Conservation (phyloP, 306 rosid species). For the Sesbania bispinosa region DNA sequence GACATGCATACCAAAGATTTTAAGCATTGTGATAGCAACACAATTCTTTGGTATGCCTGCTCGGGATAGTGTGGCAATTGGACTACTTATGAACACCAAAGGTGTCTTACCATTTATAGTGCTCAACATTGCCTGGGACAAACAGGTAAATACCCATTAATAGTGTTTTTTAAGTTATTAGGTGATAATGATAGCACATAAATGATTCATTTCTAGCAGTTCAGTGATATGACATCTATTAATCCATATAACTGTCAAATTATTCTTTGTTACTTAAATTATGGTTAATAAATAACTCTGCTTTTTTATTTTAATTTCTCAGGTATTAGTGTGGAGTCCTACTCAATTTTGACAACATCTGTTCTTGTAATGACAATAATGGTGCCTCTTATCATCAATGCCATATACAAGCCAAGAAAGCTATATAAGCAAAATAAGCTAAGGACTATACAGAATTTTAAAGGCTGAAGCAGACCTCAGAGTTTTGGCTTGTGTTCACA, state of each 20-base stretch:
- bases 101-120: constrained; percentile 37
- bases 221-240: too few species aligned
- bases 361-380: constrained; percentile 25
- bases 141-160: too few species aligned
- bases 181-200: too few species aligned
- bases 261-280: too few species aligned
- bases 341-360: not conserved
- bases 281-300: too few species aligned
- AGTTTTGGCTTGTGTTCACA: constrained; percentile 35
- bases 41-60: constrained; percentile 20
- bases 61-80: constrained; percentile 38
- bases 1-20: constrained; percentile 27
- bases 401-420: constrained; percentile 37
- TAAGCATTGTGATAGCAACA: constrained; percentile 28
- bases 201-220: too few species aligned
- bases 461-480: constrained; percentile 25
- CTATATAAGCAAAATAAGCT: constrained; percentile 6
- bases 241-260: too few species aligned
- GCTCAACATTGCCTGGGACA: constrained; percentile 34
- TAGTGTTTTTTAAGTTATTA: too few species aligned
- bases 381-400: constrained; percentile 24
- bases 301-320: too few species aligned
- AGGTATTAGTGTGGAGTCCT: constrained; percentile 35
- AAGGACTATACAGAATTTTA: constrained; percentile 34
- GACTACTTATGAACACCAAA: constrained; percentile 44